Evolutionary conservation across 1,139 yeast species (phyloP).

Genomic region (Hemisphaericaspora xylanilytica): DNA sequence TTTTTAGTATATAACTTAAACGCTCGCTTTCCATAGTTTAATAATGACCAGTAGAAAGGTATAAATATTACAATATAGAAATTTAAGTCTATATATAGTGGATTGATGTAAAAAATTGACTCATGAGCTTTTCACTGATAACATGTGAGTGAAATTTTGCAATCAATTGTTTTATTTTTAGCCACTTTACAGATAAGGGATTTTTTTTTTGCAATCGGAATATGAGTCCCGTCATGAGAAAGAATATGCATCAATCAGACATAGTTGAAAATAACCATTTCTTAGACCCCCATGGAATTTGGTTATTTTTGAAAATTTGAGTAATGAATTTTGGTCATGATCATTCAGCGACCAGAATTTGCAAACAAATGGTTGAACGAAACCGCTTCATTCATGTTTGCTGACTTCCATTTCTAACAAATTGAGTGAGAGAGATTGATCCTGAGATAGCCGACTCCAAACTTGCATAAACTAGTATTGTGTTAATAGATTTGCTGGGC

Average conservation of each 20-base stretch:
- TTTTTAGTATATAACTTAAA: constrained; percentile 25
- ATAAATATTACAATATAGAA: no score
- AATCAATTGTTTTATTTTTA: not conserved
- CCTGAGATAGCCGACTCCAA: constrained; percentile 11
- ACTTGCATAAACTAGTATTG: constrained; percentile 8
- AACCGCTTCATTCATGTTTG: constrained; percentile 6
- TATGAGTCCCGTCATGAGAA: not conserved
- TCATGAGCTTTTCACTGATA: no score
- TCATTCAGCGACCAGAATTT: no score
- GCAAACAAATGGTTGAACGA: no score
- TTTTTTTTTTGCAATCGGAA: constrained; percentile 1
- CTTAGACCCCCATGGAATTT: no score
- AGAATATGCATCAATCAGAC: no score
- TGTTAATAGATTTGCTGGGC: constrained; percentile 7
- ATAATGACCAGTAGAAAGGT: no score
- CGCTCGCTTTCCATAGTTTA: constrained; percentile 38
- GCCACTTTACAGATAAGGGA: constrained; percentile 2
- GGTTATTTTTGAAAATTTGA: no score
- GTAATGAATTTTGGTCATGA: no score
- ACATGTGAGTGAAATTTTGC: not conserved
- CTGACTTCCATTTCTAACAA: constrained; percentile 8
- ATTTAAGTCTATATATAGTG: not conserved
- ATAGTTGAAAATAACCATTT: no score
- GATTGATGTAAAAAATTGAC: no score
- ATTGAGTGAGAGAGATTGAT: constrained; percentile 6